A percentile compares a stretch with the other conserved stretches of the same genome.
These are phyloP conservation scores for Venturia effusa DNA, from an alignment of 2,329 filamentous ascomycete species.

Conservation along the genomic window DNA sequence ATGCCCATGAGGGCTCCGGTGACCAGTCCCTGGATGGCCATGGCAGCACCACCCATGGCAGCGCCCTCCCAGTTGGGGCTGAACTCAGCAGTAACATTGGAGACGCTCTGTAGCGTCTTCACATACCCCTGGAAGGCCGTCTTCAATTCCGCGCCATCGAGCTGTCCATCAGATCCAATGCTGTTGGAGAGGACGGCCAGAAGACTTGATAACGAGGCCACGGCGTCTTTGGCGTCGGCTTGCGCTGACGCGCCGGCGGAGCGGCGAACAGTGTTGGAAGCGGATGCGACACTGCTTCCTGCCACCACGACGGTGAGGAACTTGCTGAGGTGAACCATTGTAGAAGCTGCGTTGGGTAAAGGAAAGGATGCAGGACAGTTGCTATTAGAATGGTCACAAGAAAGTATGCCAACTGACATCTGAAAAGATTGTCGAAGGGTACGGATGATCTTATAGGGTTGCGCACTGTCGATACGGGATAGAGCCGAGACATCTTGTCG, in stretches of 20 bases:
- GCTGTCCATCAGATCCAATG: background rate
- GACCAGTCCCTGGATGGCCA: background rate
- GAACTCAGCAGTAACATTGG: background rate
- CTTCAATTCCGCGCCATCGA: background rate
- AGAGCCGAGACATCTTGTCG: background rate
- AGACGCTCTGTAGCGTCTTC: background rate
- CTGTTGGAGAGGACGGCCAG: background rate
- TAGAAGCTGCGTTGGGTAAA: background rate
- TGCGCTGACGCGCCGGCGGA: background rate
- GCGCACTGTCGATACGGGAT: background rate
- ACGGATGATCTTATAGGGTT: background rate
- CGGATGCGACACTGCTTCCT: background rate
- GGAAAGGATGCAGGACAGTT: background rate
- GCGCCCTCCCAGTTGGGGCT: slow-evolving; percentile 2
- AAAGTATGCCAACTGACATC: background rate
- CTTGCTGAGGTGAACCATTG: background rate
- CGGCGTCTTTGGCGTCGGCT: background rate
- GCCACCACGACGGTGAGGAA: background rate
- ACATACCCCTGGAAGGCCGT: background rate
- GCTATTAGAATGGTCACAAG: background rate
- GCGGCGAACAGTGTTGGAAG: background rate
- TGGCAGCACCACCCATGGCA: background rate
- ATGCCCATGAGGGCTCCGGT: background rate
- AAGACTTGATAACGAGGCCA: background rate
- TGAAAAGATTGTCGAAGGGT: background rate